These are phyloP conservation scores for Diutina neorugosa DNA, from an alignment of 1,139 yeast species.

Conservation along the genomic window DNA sequence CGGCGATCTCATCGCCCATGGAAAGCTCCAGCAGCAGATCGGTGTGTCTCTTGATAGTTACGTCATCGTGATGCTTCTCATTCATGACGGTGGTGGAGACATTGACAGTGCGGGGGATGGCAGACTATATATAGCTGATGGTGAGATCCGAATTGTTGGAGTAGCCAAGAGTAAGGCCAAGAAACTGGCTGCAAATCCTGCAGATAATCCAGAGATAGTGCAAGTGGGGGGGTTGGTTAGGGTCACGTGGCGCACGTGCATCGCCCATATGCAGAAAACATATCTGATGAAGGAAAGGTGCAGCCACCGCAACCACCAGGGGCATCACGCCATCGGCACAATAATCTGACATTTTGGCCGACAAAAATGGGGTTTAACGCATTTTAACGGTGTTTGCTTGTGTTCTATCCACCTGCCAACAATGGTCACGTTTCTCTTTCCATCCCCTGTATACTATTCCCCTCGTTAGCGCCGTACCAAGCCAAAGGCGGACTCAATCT, in stretches of 20 bases:
- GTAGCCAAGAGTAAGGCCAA: background rate
- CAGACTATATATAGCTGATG: background rate
- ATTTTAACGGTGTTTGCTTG: too few relatives aligned
- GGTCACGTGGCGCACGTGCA: background rate
- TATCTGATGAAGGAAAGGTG: background rate
- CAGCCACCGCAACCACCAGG: background rate
- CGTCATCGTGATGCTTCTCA: background rate
- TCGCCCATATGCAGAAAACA: background rate
- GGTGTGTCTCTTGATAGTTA: background rate
- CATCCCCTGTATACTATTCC: too few relatives aligned
- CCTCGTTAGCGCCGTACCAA: background rate
- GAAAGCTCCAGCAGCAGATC: background rate
- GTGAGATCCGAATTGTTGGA: background rate
- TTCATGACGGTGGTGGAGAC: background rate
- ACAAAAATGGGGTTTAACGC: too few relatives aligned
- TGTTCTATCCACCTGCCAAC: too few relatives aligned
- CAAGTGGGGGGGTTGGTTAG: background rate
- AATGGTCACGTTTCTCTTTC: too few relatives aligned
- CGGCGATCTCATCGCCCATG: background rate
- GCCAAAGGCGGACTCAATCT: background rate
- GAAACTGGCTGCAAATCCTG: constrained; percentile 2
- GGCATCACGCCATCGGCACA: background rate
- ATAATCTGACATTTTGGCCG: too few relatives aligned
- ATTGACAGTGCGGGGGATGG: background rate
- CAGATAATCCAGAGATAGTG: background rate